Base-by-base conservation (phyloP, 768 basidiomycete genomes). In the Antrodiella citrinella region DNA sequence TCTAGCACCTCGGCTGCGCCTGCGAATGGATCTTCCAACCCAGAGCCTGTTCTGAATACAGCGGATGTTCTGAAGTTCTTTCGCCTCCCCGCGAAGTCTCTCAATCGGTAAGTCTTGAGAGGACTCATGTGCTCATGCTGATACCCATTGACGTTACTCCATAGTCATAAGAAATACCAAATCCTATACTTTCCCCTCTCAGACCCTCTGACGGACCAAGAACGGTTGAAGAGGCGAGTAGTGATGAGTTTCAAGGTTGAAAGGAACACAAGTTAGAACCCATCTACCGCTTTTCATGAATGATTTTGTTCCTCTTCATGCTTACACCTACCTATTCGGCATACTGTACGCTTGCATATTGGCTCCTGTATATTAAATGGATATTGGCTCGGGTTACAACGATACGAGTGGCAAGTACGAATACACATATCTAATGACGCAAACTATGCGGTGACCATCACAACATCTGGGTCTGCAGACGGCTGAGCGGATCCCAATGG, bases 111-210 rank as follows among this genome's bases (percentile, higher is more conserved):
- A 59, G 76, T 67, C n/a, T n/a, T n/a, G n/a, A n/a, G n/a, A n/a
- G n/a, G n/a, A n/a, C n/a, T n/a, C n/a, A 11, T 39, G 11, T 39
- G 11, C 11, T 39, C 11, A 11, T 39, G 11, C 38, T 11, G n/a
- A 11, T n/a, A n/a, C n/a, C n/a, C n/a, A n/a, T n/a, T n/a, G n/a
- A n/a, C n/a, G n/a, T n/a, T n/a, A n/a, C 19, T n/a, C 56, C 82
- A 82, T 52, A 70, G 66, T 54, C 61, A 73, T 56, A 69, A 77
- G 51, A 72, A 84, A 42, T 92, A 88, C 61, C 92, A 96, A 62
- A 78, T 95, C 15, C 70, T 96, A 24, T 86, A 82, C 59, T 92
- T 93, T 57, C 85, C 88, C 1, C 75, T 92, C 67, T 74, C 71
- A 0, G 68, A 73, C 1, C 81, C 86, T 4, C 66, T 92, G 45